phyloP scores from a whole-genome alignment of 352 stramenopile species.

The Globisporangium splendens region DNA sequence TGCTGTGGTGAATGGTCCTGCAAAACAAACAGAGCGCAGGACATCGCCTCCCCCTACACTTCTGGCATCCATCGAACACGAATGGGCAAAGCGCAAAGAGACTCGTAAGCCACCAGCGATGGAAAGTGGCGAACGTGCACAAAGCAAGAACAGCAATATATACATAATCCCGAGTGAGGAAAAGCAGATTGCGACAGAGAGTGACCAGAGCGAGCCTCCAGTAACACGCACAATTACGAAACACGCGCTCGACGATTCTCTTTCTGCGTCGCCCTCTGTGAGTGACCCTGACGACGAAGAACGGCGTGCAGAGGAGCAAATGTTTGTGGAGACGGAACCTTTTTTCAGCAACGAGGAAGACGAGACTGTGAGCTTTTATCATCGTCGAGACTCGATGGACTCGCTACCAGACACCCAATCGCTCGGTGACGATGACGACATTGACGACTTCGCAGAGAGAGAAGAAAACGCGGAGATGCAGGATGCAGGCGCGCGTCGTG shows the following conservation, averaged over 20 bases:
- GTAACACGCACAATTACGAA: not conserved
- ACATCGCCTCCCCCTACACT: slow-evolving; percentile 19
- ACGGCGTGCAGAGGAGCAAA: slow-evolving; percentile 2
- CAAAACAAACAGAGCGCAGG: not conserved
- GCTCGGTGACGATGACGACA: slow-evolving; percentile 31
- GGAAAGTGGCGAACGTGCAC: not conserved
- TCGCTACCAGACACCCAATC: slow-evolving; percentile 39
- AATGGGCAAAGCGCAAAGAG: slow-evolving; percentile 18
- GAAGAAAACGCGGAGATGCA: not conserved
- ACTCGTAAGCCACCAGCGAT: not conserved
- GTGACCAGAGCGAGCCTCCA: slow-evolving; percentile 1
- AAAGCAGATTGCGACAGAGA: not conserved
- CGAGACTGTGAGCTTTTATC: slow-evolving; percentile 16
- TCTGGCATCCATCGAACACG: slow-evolving; percentile 22
- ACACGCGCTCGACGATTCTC: not conserved
- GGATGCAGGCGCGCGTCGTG: too few relatives aligned
- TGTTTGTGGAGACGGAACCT: not conserved
- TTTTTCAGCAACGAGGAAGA: slow-evolving; percentile 12
- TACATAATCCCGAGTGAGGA: not conserved
- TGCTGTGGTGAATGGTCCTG: not conserved
- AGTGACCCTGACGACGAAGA: not conserved
- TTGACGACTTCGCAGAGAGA: not conserved
- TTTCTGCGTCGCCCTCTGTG: slow-evolving; percentile 1
- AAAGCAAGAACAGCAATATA: not conserved
- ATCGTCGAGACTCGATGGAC: slow-evolving; percentile 23